Conservation (phyloP, 2,329 filamentous ascomycete species). For the Fusarium sp. region DNA sequence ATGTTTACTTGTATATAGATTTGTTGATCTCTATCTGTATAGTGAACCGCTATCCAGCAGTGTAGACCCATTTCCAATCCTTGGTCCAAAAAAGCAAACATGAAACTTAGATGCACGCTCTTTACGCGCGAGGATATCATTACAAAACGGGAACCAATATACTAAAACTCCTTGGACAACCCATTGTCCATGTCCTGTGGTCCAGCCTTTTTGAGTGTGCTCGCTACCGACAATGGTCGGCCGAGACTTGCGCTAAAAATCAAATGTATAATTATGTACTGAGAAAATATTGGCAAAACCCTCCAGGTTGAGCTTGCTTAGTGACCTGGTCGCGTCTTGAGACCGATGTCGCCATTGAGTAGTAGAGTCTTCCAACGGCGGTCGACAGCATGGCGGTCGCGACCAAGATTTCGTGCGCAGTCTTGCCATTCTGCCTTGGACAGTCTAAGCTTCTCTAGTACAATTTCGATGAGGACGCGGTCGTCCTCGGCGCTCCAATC, state of each 20-base stretch:
- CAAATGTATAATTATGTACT: conserved; percentile 37
- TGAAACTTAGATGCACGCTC: conserved; percentile 40
- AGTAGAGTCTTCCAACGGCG: conserved; percentile 76
- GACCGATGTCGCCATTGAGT: conserved; percentile 70
- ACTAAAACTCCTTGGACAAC: conserved; percentile 43
- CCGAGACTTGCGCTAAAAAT: conserved; percentile 40
- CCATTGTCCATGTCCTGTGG: conserved; percentile 41
- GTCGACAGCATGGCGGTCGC: conserved; percentile 70
- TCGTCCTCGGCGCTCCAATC: conserved; percentile 76
- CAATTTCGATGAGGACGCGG: conserved; percentile 75
- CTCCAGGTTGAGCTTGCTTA: conserved; percentile 66
- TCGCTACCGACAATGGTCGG: conserved; percentile 24
- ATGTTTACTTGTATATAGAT: conserved; percentile 23
- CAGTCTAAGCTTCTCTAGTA: conserved; percentile 76
- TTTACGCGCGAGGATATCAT: conserved; percentile 46
- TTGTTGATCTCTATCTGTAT: conserved; percentile 34
- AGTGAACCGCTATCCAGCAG: conserved; percentile 12
- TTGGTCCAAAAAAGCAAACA: conserved; percentile 30
- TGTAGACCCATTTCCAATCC: conserved; percentile 7
- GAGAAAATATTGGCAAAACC: conserved; percentile 20
- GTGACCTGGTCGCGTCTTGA: conserved; percentile 64
- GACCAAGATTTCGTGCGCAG: conserved; percentile 74
- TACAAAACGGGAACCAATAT: conserved; percentile 39
- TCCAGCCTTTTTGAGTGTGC: conserved; percentile 35
- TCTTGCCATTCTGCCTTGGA: conserved; percentile 78